phyloP scores from a whole-genome alignment of 345 rosid genomes.

The Camelina hispida region DNA sequence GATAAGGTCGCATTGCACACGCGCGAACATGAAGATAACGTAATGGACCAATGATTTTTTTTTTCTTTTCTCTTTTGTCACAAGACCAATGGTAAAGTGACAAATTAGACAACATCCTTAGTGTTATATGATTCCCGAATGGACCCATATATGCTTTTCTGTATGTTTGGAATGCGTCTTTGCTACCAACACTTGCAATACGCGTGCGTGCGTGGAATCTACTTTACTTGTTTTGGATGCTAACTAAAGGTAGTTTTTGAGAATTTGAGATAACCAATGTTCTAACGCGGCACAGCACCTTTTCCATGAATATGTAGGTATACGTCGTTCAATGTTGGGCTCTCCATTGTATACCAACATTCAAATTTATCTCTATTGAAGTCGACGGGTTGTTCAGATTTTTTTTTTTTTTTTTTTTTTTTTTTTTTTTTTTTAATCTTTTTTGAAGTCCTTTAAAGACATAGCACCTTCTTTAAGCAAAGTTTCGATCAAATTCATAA shows the following conservation, averaged over 20 bases:
- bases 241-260: constrained; percentile 15
- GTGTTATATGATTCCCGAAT: constrained; percentile 37
- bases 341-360: too few relatives aligned
- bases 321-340: too few relatives aligned
- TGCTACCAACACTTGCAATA: constrained; percentile 23
- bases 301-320: too few relatives aligned
- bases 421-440: too few relatives aligned
- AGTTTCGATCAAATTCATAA: too few relatives aligned
- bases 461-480: too few relatives aligned
- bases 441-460: too few relatives aligned
- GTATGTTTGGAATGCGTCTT: constrained; percentile 23
- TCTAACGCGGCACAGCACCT: too few relatives aligned
- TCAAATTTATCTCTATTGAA: too few relatives aligned
- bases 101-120: constrained; percentile 24
- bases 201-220: constrained; percentile 41
- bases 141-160: constrained; percentile 39
- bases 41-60: constrained; percentile 38
- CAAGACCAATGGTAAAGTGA: constrained; percentile 36
- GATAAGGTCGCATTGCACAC: constrained; percentile 37
- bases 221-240: constrained; percentile 42
- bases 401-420: too few relatives aligned
- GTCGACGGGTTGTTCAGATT: too few relatives aligned
- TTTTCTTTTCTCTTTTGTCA: background rate
- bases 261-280: too few relatives aligned
- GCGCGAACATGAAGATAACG: constrained; percentile 43